These are phyloP conservation scores for Stramenopiles sp. DNA, from an alignment of 352 stramenopile genomes.

Conservation along the genomic window DNA sequence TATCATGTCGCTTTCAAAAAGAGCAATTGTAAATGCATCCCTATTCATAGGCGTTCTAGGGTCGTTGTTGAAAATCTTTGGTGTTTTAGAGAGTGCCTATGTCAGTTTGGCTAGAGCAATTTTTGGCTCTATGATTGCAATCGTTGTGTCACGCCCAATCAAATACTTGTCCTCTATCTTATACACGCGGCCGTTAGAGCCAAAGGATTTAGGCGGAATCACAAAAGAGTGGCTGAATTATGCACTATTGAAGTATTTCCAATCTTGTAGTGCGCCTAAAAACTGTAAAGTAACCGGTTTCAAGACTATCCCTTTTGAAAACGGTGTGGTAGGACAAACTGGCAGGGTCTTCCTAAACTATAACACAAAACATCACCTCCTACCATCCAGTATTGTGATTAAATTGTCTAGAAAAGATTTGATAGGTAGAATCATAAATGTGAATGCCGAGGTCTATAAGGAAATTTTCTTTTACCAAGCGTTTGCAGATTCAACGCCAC, in stretches of 20 bases:
- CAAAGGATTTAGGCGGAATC: background rate
- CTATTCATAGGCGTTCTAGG: too few relatives aligned
- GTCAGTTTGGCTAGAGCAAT: too few relatives aligned
- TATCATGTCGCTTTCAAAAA: too few relatives aligned
- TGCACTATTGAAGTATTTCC: background rate
- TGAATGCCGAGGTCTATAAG: background rate
- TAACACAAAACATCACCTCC: background rate
- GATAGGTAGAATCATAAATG: background rate
- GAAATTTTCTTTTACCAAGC: background rate
- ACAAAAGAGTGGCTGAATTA: background rate
- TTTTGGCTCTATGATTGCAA: background rate
- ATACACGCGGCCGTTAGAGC: background rate
- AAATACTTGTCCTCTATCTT: background rate
- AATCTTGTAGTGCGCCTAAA: background rate
- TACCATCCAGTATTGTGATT: background rate
- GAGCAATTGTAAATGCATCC: too few relatives aligned
- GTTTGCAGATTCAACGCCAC: background rate
- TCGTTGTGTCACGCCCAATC: background rate
- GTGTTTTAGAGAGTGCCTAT: too few relatives aligned
- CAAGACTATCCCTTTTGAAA: background rate
- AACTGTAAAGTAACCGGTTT: background rate
- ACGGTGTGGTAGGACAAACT: background rate
- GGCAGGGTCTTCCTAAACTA: background rate
- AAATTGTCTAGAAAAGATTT: background rate
- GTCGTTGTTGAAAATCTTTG: too few relatives aligned